These are phyloP conservation scores for Aspergillus nidulans DNA, from an alignment of 495 filamentous ascomycete species.

Conservation along the genomic window DNA sequence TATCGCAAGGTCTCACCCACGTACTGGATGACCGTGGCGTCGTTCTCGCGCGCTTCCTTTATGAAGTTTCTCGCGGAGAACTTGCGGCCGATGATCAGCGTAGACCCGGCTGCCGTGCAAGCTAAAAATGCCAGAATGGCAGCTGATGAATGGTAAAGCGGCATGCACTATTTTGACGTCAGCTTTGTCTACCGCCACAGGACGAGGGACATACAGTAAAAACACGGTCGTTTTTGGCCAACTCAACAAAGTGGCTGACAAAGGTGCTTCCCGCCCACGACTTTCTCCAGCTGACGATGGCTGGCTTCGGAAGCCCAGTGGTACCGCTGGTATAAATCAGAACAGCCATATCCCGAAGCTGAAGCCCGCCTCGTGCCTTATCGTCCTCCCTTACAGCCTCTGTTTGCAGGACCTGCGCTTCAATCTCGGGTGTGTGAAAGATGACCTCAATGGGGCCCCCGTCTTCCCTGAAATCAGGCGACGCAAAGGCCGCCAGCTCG, in stretches of 20 bases:
- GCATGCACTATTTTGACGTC: conserved; percentile 64
- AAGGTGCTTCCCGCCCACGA: conserved; percentile 49
- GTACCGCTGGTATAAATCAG: conserved; percentile 88
- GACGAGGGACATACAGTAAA: conserved; percentile 61
- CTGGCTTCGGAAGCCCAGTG: conserved; percentile 87
- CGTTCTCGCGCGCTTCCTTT: conserved; percentile 65
- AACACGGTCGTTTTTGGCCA: conserved; percentile 60
- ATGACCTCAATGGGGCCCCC: conserved; percentile 55
- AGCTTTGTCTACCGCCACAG: neutral
- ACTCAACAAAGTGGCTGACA: conserved; percentile 50
- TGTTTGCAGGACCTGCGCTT: conserved; percentile 53
- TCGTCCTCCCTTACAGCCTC: conserved; percentile 62
- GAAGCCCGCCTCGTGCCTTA: conserved; percentile 47
- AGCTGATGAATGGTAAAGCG: conserved; percentile 88
- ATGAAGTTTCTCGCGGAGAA: conserved; percentile 84
- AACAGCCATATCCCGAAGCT: conserved; percentile 57
- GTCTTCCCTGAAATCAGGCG: conserved; percentile 41
- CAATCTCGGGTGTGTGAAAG: conserved; percentile 59
- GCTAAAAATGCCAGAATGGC: conserved; percentile 63
- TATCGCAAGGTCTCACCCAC: conserved; percentile 95
- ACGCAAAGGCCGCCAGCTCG: conserved; percentile 39
- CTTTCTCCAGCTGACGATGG: conserved; percentile 79
- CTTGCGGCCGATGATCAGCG: conserved; percentile 69
- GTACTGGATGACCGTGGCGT: conserved; percentile 86
- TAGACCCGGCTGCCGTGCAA: conserved; percentile 54